These are phyloP conservation scores for Cercophora newfieldiana DNA, from an alignment of 495 filamentous ascomycete species.

Conservation along the genomic window DNA sequence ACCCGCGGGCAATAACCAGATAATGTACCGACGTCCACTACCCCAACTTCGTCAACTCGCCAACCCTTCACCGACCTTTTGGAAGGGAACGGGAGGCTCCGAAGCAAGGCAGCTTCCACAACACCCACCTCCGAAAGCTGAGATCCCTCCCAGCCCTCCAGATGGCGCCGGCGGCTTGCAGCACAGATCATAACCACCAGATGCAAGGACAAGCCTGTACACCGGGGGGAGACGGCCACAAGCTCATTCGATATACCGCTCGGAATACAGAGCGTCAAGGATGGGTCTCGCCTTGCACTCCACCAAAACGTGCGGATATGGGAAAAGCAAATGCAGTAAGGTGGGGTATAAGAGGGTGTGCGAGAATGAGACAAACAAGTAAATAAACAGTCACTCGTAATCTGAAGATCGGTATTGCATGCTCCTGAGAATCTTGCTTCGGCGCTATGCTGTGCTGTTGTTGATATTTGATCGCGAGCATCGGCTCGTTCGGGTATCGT, in stretches of 20 bases:
- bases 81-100: conserved; percentile 10
- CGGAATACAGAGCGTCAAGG: conserved; percentile 67
- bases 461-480: conserved; percentile 10
- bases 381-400: neutral
- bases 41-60: conserved; percentile 16
- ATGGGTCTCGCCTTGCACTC: conserved; percentile 65
- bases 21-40: conserved; percentile 32
- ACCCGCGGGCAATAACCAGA: neutral
- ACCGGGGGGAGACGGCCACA: neutral
- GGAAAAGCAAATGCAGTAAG: neutral
- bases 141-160: neutral
- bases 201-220: neutral
- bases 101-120: conserved; percentile 14
- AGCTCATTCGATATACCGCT: conserved; percentile 52
- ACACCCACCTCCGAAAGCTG: conserved; percentile 5
- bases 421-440: conserved; percentile 11
- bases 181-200: neutral
- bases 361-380: neutral
- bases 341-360: conserved; percentile 11
- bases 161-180: conserved; percentile 14
- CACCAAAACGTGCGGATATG: conserved; percentile 56
- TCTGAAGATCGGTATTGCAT: neutral
- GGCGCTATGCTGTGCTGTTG: neutral
- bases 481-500: conserved; percentile 37
- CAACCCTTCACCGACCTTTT: conserved; percentile 3